Evolutionary conservation across 2,329 filamentous ascomycete genomes (phyloP).

Genomic region (Sarocladium oryzae): DNA sequence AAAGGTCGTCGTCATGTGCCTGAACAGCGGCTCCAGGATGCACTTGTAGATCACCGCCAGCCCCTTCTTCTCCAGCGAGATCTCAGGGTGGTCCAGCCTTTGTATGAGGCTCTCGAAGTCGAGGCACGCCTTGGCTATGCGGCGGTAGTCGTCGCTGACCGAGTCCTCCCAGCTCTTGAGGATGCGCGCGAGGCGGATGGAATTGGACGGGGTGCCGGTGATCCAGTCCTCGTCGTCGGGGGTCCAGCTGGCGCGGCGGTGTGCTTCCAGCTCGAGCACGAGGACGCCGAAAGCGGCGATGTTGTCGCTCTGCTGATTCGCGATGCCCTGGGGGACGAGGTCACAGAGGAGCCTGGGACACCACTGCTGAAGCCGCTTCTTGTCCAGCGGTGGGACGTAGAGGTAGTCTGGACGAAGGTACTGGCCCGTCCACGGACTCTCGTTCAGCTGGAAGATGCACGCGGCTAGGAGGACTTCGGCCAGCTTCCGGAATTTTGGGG

Average conservation of each 20-base stretch:
- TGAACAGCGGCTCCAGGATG: neutral
- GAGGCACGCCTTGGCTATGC: neutral
- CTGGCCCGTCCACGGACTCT: neutral
- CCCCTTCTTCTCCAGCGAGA: neutral
- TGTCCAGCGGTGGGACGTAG: neutral
- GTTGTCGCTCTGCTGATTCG: neutral
- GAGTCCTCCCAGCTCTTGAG: neutral
- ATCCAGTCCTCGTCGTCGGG: constrained; percentile 1
- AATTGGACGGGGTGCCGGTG: neutral
- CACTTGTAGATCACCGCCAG: constrained; percentile 6
- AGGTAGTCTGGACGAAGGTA: neutral
- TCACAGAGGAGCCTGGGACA: neutral
- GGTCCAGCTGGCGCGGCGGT: neutral
- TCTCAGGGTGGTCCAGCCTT: neutral
- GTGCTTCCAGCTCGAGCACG: constrained; percentile 3
- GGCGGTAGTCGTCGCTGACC: neutral
- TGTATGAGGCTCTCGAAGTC: neutral
- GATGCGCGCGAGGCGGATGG: neutral
- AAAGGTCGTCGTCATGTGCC: neutral
- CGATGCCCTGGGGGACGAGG: neutral
- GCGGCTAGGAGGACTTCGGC: neutral
- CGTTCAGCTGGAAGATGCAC: neutral
- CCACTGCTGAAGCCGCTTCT: neutral
- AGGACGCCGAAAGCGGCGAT: constrained; percentile 6
- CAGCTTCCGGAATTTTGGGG: neutral